Base-by-base conservation (phyloP, 2,329 filamentous ascomycete genomes). In the Salinomyces thailandicus region DNA sequence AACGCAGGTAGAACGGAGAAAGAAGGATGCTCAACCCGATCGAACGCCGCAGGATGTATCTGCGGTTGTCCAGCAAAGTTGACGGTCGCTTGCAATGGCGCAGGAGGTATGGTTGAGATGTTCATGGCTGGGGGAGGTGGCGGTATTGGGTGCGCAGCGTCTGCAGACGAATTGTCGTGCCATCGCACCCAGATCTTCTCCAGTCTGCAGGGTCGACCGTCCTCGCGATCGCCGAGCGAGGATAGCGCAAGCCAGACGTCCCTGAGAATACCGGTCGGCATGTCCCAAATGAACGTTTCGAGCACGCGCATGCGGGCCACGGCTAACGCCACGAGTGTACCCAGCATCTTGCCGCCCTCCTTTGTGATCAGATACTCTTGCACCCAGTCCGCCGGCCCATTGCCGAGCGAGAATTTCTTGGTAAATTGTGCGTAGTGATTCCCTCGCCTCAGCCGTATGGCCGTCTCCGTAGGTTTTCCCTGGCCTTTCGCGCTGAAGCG, bases 321-420 rank as follows among this genome's bases (percentile, higher is more conserved):
- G 9, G 83, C 81, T 45, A 87, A 63, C 7, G 83, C 81, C 9
- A 86, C 83, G 33, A 91, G 63, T 1, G 82, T 89, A 4, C 83
- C 82, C n/a, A 91, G 69, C 82, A 91, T 86, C 62, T 89, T 91
- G 3, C 85, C 85, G 38, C 79, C 78, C 55, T 89, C 83, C 59
- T 86, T 87, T 2, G 74, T 79, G 49, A 89, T 83, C 44, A 82
- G 73, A 60, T 91, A 89, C 53, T 89, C 82, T 37, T 79, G 73
- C 5, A 87, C 81, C 81, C 81, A 87, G 46, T 83, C 75, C 5
- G 71, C 57, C 0, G 82, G 84, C 0, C 84, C 83, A 58, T 91
- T 87, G n/a, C 82, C 82, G 5, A 91, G 69, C 3, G 81, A 85
- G 61, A 91, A 91, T 56, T 86, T 87, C 46, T 79, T 74, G 5